Evolutionary conservation across 2,329 filamentous ascomycete genomes (phyloP).

Genomic region (Botrytis sinoallii): DNA sequence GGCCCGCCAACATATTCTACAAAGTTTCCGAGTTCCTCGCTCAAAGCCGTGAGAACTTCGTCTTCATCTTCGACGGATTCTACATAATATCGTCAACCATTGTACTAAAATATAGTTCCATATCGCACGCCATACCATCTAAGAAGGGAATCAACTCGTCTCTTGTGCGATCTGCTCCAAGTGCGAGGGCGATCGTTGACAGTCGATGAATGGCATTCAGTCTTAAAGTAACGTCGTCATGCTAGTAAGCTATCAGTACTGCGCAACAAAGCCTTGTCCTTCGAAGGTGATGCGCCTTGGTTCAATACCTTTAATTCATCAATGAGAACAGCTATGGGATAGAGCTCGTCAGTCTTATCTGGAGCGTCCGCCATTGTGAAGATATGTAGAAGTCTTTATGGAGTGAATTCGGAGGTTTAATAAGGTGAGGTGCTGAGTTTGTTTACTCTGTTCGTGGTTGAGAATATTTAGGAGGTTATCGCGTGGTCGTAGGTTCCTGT

Average conservation of each 20-base stretch:
- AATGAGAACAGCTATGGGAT: constrained; percentile 98
- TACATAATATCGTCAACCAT: constrained; percentile 45
- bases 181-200: constrained; percentile 93
- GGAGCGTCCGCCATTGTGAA: constrained; percentile 81
- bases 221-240: constrained; percentile 96
- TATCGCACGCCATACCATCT: constrained; percentile 68
- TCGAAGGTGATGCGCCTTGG: constrained; percentile 2
- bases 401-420: constrained; percentile 36
- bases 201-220: constrained; percentile 98
- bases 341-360: constrained; percentile 95
- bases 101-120: neutral
- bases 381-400: constrained; percentile 33
- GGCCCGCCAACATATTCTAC: constrained; percentile 97
- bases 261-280: constrained; percentile 14
- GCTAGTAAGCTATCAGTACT: constrained; percentile 52
- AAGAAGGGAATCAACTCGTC: constrained; percentile 99
- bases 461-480: constrained; percentile 28
- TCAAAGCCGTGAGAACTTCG: constrained; percentile 93
- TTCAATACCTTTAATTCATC: constrained; percentile 91
- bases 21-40: constrained; percentile 93
- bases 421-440: constrained; percentile 34
- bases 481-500: constrained; percentile 31
- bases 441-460: constrained; percentile 34
- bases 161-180: constrained; percentile 93
- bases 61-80: constrained; percentile 99